These are phyloP conservation scores for Coemansia sp. DNA, from an alignment of 192 early-diverging fungal species.

Conservation along the genomic window DNA sequence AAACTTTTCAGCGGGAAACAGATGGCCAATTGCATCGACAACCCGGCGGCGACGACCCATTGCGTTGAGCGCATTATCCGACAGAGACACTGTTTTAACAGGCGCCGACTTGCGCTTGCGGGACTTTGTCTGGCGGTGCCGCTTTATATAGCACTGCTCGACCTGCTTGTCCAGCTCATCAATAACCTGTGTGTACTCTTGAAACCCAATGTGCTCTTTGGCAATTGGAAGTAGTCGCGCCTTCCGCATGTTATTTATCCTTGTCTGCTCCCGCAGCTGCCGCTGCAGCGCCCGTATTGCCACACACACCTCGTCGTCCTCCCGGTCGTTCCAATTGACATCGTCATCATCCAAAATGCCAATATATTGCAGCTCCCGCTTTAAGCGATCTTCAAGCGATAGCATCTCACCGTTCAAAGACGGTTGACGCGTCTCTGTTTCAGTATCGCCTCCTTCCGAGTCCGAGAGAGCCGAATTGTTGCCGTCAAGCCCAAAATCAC, in stretches of 20 bases:
- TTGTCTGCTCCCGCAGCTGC: constrained; percentile 69
- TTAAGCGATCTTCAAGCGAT: constrained; percentile 79
- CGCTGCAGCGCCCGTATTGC: constrained; percentile 68
- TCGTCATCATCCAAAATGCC: constrained; percentile 80
- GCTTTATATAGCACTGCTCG: constrained; percentile 81
- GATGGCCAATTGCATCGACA: constrained; percentile 65
- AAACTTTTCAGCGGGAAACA: constrained; percentile 55
- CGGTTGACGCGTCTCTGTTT: constrained; percentile 14
- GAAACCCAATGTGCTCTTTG: constrained; percentile 72
- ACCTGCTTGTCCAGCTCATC: constrained; percentile 89
- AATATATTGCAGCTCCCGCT: constrained; percentile 78
- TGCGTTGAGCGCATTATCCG: constrained; percentile 65
- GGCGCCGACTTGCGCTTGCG: constrained; percentile 68
- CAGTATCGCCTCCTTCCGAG: constrained; percentile 18
- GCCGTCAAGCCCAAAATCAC: neutral
- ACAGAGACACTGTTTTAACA: constrained; percentile 58
- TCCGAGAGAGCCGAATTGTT: constrained; percentile 11
- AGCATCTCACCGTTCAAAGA: constrained; percentile 56
- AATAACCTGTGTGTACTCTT: constrained; percentile 84
- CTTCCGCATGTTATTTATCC: constrained; percentile 69
- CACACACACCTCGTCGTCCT: constrained; percentile 75
- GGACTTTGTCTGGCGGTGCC: constrained; percentile 72
- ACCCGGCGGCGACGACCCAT: constrained; percentile 68
- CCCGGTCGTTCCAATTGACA: constrained; percentile 66
- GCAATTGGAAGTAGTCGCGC: constrained; percentile 66